Evolutionary conservation across 805 yeast genomes (phyloP).

Genomic region (Wickerhamiella occidentalis): DNA sequence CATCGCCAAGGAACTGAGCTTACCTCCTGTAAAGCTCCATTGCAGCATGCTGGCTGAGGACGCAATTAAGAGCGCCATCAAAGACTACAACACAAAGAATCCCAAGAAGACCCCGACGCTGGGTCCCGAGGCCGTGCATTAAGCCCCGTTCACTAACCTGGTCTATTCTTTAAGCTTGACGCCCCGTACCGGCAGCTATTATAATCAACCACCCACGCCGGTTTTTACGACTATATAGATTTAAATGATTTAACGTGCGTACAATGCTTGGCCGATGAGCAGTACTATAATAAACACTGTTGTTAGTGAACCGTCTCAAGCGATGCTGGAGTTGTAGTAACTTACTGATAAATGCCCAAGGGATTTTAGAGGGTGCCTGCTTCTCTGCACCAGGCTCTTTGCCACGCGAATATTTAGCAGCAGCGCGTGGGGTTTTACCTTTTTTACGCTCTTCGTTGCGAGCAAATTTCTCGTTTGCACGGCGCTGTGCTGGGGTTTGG

Average conservation of each 20-base stretch:
- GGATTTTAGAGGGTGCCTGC: background rate
- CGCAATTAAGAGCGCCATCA: conserved; percentile 93
- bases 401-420: conserved; percentile 10
- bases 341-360: conserved; percentile 5
- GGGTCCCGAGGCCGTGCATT: conserved; percentile 41
- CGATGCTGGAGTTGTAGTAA: background rate
- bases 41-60: conserved; percentile 99
- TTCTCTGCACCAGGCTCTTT: background rate
- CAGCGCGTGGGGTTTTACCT: conserved; percentile 45
- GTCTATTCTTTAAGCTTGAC: too few species aligned
- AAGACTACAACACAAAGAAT: conserved; percentile 84
- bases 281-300: conserved; percentile 2
- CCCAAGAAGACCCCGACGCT: conserved; percentile 40
- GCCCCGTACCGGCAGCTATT: too few species aligned
- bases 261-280: conserved; percentile 10
- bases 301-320: background rate
- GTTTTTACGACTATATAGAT: background rate
- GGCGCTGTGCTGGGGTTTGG: conserved; percentile 79
- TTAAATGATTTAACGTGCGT: background rate
- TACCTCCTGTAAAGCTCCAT: conserved; percentile 95
- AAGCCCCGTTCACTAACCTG: too few species aligned
- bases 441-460: conserved; percentile 57
- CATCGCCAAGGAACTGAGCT: conserved; percentile 84
- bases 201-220: background rate
- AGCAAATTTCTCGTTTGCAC: conserved; percentile 76